A percentile compares a stretch with the other conserved stretches of the same genome.
phyloP scores from a whole-genome alignment of 1,139 yeast genomes.

The Debaryomycetaceae sp. region DNA sequence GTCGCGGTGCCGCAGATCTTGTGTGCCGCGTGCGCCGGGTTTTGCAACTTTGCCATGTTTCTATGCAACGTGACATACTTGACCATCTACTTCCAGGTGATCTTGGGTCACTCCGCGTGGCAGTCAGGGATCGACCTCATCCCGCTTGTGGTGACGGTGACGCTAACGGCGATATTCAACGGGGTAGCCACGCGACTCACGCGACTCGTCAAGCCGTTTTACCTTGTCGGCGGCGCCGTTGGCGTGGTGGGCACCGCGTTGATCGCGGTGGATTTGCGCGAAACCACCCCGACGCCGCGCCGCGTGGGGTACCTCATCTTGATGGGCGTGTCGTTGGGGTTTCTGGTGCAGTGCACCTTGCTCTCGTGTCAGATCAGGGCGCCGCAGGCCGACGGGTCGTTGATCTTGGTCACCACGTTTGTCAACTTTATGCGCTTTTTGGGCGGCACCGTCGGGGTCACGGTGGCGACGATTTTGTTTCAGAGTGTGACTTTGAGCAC shows the following conservation, averaged over 20 bases:
- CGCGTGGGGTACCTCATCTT: conserved; percentile 53
- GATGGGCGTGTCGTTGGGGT: conserved; percentile 53
- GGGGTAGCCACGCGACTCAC: conserved; percentile 46
- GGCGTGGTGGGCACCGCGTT: conserved; percentile 54
- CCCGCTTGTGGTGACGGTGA: conserved; percentile 50
- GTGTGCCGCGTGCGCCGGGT: conserved; percentile 33
- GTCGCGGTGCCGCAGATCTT: conserved; percentile 31
- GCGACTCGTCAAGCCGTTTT: conserved; percentile 45
- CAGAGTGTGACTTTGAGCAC: conserved; percentile 22
- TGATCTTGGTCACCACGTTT: conserved; percentile 47
- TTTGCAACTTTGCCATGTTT: conserved; percentile 41
- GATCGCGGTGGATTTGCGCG: conserved; percentile 31
- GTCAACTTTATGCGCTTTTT: conserved; percentile 42
- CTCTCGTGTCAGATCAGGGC: conserved; percentile 54
- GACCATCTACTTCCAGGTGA: conserved; percentile 55
- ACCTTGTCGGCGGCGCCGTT: conserved; percentile 37
- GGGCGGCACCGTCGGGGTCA: conserved; percentile 47
- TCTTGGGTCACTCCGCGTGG: conserved; percentile 44
- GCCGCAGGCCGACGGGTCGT: conserved; percentile 48
- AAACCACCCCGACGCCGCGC: conserved; percentile 27
- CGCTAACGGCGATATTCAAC: conserved; percentile 40
- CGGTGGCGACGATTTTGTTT: conserved; percentile 46
- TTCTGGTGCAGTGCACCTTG: conserved; percentile 48
- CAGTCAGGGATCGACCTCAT: conserved; percentile 56
- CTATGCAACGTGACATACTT: conserved; percentile 41